Percentiles rank a stretch among this genome's conserved stretches.
phyloP scores from a whole-genome alignment of 805 yeast species.

The Starmerella powellii region DNA sequence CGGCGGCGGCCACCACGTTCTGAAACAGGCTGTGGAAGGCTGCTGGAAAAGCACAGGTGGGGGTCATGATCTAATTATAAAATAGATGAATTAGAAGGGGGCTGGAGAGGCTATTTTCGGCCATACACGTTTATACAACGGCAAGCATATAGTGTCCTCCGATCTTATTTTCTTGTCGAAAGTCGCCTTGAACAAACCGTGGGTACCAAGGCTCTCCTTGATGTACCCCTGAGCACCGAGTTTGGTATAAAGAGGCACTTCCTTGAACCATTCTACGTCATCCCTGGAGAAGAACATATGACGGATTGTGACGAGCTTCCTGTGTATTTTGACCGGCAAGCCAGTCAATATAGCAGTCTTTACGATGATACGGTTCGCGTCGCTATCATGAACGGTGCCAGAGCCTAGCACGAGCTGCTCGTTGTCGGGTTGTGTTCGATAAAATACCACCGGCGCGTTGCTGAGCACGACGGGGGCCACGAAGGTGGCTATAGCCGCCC shows the following conservation, averaged over 20 bases:
- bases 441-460: conserved; percentile 37
- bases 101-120: conserved; percentile 34
- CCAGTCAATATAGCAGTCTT: conserved; percentile 87
- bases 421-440: conserved; percentile 14
- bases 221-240: conserved; percentile 89
- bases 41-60: no score
- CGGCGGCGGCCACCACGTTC: no score
- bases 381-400: conserved; percentile 80
- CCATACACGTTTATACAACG: conserved; percentile 88
- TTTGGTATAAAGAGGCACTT: conserved; percentile 84
- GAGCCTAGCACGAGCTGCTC: conserved; percentile 56
- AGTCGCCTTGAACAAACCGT: conserved; percentile 92
- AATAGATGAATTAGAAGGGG: not conserved
- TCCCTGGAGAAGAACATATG: conserved; percentile 93
- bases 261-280: conserved; percentile 80
- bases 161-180: conserved; percentile 84
- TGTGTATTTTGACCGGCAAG: conserved; percentile 90
- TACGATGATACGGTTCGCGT: conserved; percentile 71
- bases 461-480: conserved; percentile 80
- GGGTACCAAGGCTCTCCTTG: conserved; percentile 93
- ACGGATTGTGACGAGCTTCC: conserved; percentile 77
- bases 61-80: no score
- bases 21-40: no score
- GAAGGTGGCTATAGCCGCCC: conserved; percentile 65
- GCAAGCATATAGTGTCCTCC: conserved; percentile 90